Evolutionary conservation across 495 filamentous ascomycete genomes (phyloP).

Genomic region (Neurospora tetraspora): DNA sequence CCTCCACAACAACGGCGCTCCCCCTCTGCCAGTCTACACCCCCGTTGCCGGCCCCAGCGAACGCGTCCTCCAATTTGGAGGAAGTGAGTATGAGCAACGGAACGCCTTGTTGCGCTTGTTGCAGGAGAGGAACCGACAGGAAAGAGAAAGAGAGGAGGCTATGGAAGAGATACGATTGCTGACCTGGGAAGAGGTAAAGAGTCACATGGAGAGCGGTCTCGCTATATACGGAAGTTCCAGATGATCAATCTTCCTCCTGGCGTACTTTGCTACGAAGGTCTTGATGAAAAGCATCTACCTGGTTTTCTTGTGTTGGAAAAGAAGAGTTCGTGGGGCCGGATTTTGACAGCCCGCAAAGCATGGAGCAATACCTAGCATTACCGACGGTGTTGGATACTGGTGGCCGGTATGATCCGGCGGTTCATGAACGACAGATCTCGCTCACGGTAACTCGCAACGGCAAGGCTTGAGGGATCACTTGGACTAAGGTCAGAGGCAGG

Average conservation of each 20-base stretch:
- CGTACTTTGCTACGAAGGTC: no score
- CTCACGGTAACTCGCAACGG: not conserved
- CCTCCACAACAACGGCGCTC: not conserved
- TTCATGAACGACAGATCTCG: not conserved
- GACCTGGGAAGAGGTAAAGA: no score
- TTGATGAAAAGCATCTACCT: no score
- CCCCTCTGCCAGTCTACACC: not conserved
- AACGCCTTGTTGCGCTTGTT: not conserved
- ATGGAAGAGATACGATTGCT: not conserved
- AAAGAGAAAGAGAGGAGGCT: no score
- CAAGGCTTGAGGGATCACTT: not conserved
- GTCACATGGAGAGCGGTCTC: not conserved
- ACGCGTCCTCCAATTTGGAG: not conserved
- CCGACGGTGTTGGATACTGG: no score
- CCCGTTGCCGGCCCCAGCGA: not conserved
- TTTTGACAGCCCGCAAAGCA: no score
- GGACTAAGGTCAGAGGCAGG: not conserved
- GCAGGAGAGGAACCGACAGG: not conserved
- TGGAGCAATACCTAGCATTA: no score
- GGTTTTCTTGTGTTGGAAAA: no score
- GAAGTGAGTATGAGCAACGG: not conserved
- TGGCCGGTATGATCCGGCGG: not conserved
- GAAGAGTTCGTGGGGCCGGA: no score
- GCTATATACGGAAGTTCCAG: no score
- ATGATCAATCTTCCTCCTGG: no score